Evolutionary conservation across 306 rosid species (phyloP), one percentile per base, ranked within the genome.

Genomic region (Inga laurina): DNA sequence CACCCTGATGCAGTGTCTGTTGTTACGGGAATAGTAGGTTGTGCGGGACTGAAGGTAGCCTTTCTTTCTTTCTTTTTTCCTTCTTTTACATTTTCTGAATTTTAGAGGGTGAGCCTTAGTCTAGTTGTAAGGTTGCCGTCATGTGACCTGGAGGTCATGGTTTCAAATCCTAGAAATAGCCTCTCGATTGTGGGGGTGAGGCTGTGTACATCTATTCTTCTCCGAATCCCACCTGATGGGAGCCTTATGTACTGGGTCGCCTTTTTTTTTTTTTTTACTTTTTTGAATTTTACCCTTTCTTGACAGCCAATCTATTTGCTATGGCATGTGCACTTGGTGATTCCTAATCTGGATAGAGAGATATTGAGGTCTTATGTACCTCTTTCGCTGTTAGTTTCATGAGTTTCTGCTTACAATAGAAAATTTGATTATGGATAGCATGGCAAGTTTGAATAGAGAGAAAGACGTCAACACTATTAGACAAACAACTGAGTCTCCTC

Each of bases 1-100:
- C 98, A 96, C 90, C 97, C 99, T 21, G 99, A 96, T 80, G 98
- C 98, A 1, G 97, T 90, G 65, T 87, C 92, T 4, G 99, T 94
- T 56, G 98, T 96, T 79, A 94, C 98, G 5, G 99, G 98, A 85
- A 96, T 96, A 59, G 99, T 96, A 74, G 99, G 99, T 44, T 96
- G 99, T 87, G 99, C 99, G 73, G 99, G 99, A 85, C 82, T 96
- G 32, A 91, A 91, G 99, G 99, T 96, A 90, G 82, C 80, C 79
- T 75, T 68, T 73, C 44, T 61, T 68, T 73, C 44, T 61, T 56
- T 21, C 2, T 2, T 7, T 56, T 56, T 56, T 21, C 8, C 0
- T n/a, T n/a, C n/a, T 57, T 22, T 59, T 59, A 3, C 10, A 32
- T 59, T 77, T 79, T n/a, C 11, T 56, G n/a, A 2, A 67, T 76